Evolutionary conservation across 495 filamentous ascomycete species (phyloP).

Genomic region (Penicillium dipodomyicola): DNA sequence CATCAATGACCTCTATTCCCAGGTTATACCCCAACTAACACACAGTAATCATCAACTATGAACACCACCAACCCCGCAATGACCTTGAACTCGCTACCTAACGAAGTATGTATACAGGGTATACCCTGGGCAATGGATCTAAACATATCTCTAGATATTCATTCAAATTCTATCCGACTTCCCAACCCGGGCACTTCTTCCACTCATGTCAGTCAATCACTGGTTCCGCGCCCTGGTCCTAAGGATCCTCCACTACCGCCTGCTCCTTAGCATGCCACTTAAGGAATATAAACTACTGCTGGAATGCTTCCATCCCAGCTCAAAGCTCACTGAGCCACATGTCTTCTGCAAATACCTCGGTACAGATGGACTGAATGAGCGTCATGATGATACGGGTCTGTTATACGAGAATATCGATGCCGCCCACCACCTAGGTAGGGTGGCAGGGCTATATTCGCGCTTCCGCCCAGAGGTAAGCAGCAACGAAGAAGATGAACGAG

Average conservation of each 20-base stretch:
- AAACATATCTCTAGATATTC: constrained; percentile 53
- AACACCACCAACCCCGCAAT: constrained; percentile 8
- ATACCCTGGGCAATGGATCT: background rate
- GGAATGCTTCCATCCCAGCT: constrained; percentile 73
- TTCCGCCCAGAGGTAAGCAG: constrained; percentile 58
- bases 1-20: background rate
- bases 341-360: constrained; percentile 66
- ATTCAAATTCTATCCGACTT: constrained; percentile 61
- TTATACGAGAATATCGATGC: constrained; percentile 40
- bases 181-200: constrained; percentile 58
- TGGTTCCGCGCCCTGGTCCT: constrained; percentile 66
- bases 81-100: constrained; percentile 46
- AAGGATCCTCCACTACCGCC: constrained; percentile 65
- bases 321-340: constrained; percentile 64
- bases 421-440: constrained; percentile 32
- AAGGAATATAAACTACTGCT: constrained; percentile 65
- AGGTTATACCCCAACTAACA: background rate
- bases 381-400: constrained; percentile 35
- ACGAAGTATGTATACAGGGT: constrained; percentile 40
- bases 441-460: constrained; percentile 51
- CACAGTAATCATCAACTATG: background rate
- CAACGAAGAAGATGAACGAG: constrained; percentile 26
- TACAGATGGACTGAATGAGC: constrained; percentile 50
- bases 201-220: constrained; percentile 57
- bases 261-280: constrained; percentile 54